Conservation (phyloP, 176 grass and related monocot species). For the Phragmites australis region DNA sequence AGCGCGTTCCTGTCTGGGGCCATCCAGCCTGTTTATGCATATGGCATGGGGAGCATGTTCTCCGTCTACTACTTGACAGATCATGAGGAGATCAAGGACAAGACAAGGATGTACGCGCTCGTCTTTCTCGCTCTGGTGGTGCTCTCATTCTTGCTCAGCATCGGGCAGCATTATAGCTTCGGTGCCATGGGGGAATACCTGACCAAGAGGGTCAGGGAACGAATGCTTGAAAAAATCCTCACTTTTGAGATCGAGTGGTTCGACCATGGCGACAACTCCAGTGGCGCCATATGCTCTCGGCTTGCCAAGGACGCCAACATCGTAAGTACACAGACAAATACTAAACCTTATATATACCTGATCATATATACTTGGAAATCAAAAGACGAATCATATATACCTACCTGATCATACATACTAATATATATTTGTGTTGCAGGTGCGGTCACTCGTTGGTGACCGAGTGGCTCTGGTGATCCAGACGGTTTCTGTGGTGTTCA, state of each 20-base stretch:
- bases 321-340: slow-evolving; percentile 44
- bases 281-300: slow-evolving; percentile 88
- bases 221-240: slow-evolving; percentile 85
- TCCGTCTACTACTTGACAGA: slow-evolving; percentile 88
- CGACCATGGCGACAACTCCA: slow-evolving; percentile 90
- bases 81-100: slow-evolving; percentile 66
- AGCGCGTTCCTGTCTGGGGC: slow-evolving; percentile 81
- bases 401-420: too few relatives aligned
- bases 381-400: too few relatives aligned
- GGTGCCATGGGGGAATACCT: slow-evolving; percentile 96
- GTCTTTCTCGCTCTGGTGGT: slow-evolving; percentile 67
- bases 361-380: too few relatives aligned
- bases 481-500: slow-evolving; percentile 73
- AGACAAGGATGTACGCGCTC: slow-evolving; percentile 76
- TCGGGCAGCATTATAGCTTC: slow-evolving; percentile 96
- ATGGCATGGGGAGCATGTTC: slow-evolving; percentile 89
- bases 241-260: slow-evolving; percentile 97
- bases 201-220: slow-evolving; percentile 88
- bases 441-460: slow-evolving; percentile 88
- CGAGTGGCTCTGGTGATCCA: slow-evolving; percentile 86
- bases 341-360: slow-evolving; percentile 12
- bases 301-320: slow-evolving; percentile 94
- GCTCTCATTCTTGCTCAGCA: slow-evolving; percentile 83
- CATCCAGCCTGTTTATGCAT: slow-evolving; percentile 84
- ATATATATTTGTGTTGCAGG: slow-evolving; percentile 45